A percentile compares a stretch with the other conserved stretches of the same genome.
These are phyloP conservation scores for Solanum tacnaense DNA, from an alignment of 257 asterid genomes.

Conservation along the genomic window DNA sequence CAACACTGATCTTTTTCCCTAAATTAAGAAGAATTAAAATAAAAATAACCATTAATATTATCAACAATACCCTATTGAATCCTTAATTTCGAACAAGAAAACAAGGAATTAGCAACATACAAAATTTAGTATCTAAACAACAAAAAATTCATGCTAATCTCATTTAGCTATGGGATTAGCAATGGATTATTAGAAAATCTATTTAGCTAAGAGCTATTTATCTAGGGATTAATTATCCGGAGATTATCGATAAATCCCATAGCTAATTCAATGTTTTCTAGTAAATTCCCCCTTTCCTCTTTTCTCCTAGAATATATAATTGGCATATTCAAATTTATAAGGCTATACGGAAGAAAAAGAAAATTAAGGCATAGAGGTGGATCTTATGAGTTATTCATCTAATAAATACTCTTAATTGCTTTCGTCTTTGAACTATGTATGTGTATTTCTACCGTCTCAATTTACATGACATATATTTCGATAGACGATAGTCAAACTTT, in stretches of 20 bases:
- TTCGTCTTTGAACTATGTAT: not conserved
- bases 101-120: not conserved
- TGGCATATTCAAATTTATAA: not conserved
- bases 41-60: not conserved
- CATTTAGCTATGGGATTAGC: not conserved
- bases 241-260: not conserved
- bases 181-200: not conserved
- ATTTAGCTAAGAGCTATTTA: not conserved
- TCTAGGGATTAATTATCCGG: not conserved
- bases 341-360: too few species aligned
- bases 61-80: not conserved
- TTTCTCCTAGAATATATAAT: not conserved
- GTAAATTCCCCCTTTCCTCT: not conserved
- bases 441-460: not conserved
- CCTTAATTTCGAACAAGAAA: not conserved
- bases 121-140: not conserved
- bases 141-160: not conserved
- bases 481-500: not conserved
- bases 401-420: not conserved
- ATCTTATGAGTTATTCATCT: not conserved
- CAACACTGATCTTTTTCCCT: constrained; percentile 46
- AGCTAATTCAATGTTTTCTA: not conserved
- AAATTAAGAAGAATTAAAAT: not conserved
- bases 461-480: too few species aligned
- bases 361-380: not conserved